Evolutionary conservation across 208 protist species (phyloP).

Genomic region (Leishmania tropica): DNA sequence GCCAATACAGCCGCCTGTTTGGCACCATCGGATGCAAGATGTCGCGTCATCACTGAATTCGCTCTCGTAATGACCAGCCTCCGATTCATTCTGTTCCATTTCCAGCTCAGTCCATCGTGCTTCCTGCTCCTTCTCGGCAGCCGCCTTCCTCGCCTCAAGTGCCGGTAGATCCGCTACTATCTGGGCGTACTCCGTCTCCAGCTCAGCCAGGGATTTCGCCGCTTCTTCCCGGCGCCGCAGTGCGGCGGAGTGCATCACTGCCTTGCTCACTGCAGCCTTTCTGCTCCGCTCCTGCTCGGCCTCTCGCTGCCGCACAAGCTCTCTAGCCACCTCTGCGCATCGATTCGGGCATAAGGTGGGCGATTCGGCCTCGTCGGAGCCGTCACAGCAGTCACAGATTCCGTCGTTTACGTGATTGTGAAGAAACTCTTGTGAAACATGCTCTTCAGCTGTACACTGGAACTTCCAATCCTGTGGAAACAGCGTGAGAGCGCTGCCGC

Average conservation of each 20-base stretch:
- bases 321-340: constrained; percentile 51
- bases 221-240: constrained; percentile 21
- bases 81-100: constrained; percentile 15
- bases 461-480: constrained; percentile 49
- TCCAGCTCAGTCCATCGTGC: constrained; percentile 33
- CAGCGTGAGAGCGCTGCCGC: constrained; percentile 5
- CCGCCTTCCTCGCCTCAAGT: constrained; percentile 26
- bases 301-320: constrained; percentile 23
- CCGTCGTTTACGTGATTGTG: constrained; percentile 91
- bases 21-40: constrained; percentile 46
- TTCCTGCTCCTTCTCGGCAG: constrained; percentile 38
- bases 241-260: constrained; percentile 35
- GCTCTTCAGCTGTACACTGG: constrained; percentile 80
- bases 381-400: constrained; percentile 95
- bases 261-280: constrained; percentile 21
- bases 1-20: constrained; percentile 43
- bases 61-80: constrained; percentile 3
- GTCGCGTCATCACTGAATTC: constrained; percentile 6
- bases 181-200: constrained; percentile 21
- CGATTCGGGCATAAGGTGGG: constrained; percentile 56
- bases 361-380: constrained; percentile 81
- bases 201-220: constrained; percentile 4
- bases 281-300: constrained; percentile 34
- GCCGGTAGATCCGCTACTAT: constrained; percentile 23
- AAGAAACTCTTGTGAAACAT: constrained; percentile 49